Percentiles rank a stretch among this genome's conserved stretches.
Evolutionary conservation across 352 stramenopile genomes (phyloP).

Genomic region (Globisporangium nunn): DNA sequence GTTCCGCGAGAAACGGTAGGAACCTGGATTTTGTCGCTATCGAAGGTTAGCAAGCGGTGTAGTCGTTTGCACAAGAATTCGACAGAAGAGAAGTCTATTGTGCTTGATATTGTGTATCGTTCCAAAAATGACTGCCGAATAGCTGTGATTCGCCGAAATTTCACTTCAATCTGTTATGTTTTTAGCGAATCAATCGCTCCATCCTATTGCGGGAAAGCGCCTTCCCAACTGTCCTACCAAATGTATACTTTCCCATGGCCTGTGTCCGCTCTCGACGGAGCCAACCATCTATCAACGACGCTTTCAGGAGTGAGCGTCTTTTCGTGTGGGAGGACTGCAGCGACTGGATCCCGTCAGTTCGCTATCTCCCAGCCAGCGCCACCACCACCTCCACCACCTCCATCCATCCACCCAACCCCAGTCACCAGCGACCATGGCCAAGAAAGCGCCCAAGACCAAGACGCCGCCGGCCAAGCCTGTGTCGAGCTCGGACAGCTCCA

Average conservation of each 20-base stretch:
- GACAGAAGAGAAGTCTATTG: too few species aligned
- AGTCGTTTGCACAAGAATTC: too few species aligned
- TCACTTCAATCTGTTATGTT: too few species aligned
- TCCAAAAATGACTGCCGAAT: too few species aligned
- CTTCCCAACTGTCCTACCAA: too few species aligned
- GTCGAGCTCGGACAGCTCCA: slow-evolving; percentile 27
- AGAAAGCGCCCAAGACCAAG: slow-evolving; percentile 25
- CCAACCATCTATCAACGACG: slow-evolving; percentile 23
- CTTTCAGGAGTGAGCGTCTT: background rate
- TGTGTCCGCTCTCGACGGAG: background rate
- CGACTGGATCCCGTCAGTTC: slow-evolving; percentile 9
- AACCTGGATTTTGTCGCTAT: background rate
- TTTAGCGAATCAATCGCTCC: too few species aligned
- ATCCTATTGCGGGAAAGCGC: too few species aligned
- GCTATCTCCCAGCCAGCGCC: slow-evolving; percentile 9
- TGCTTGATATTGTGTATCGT: too few species aligned
- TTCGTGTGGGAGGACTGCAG: background rate
- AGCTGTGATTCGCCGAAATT: too few species aligned
- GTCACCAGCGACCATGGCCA: slow-evolving; percentile 19
- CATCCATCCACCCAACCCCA: background rate
- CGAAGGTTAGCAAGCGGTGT: too few species aligned
- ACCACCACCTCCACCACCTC: background rate
- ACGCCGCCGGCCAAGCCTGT: slow-evolving; percentile 21
- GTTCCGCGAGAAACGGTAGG: background rate
- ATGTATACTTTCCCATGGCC: background rate